Evolutionary conservation across 2,329 filamentous ascomycete genomes (phyloP).

Genomic region (Blumeria hordei): DNA sequence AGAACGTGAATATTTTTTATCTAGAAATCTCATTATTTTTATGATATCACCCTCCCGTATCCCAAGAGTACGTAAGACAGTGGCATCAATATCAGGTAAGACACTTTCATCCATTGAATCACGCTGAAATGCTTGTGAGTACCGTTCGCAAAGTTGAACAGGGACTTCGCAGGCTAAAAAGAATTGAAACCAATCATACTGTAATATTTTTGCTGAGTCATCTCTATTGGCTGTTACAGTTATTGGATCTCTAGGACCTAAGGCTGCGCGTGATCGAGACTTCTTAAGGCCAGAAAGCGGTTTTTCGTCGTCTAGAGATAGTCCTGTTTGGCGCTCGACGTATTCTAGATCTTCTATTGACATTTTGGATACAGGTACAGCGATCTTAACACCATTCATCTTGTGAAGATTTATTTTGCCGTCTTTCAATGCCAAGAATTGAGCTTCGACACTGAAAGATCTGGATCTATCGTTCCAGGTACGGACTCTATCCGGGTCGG

Average conservation of each 20-base stretch:
- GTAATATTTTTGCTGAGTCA: slow-evolving; percentile 30
- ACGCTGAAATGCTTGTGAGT: slow-evolving; percentile 65
- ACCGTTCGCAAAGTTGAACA: slow-evolving; percentile 80
- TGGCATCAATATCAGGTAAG: slow-evolving; percentile 67
- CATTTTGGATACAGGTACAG: slow-evolving; percentile 89
- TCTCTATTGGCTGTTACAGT: slow-evolving; percentile 31
- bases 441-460: slow-evolving; percentile 90
- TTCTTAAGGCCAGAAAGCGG: slow-evolving; percentile 62
- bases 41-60: slow-evolving; percentile 90
- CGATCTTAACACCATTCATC: slow-evolving; percentile 93
- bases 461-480: slow-evolving; percentile 91
- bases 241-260: slow-evolving; percentile 13
- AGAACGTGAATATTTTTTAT: slow-evolving; percentile 52
- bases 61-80: slow-evolving; percentile 66
- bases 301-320: slow-evolving; percentile 78
- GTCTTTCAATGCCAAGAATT: slow-evolving; percentile 84
- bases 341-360: slow-evolving; percentile 85
- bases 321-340: slow-evolving; percentile 67
- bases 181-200: slow-evolving; percentile 98
- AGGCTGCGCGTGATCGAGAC: slow-evolving; percentile 8
- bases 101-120: slow-evolving; percentile 95
- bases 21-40: slow-evolving; percentile 74
- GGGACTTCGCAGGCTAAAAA: slow-evolving; percentile 83
- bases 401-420: slow-evolving; percentile 97
- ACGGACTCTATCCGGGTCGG: slow-evolving; percentile 59